Conservation (phyloP, 495 filamentous ascomycete species). For the Rostrohypoxylon terebratum region DNA sequence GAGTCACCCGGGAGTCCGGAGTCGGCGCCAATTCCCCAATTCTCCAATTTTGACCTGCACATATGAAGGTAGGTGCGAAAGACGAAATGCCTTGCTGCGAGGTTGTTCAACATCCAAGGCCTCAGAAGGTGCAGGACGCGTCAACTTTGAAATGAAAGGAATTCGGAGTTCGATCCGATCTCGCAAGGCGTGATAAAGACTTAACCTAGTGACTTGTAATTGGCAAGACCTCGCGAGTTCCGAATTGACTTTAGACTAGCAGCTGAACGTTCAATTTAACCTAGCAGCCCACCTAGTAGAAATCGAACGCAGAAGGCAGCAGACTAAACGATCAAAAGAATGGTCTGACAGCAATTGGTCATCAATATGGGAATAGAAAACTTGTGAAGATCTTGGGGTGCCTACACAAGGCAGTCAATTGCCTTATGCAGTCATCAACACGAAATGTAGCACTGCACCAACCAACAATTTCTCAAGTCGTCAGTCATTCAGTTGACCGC, state of each 20-base stretch:
- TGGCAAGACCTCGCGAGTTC: not conserved
- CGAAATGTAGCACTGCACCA: not conserved
- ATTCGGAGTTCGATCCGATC: constrained; percentile 14
- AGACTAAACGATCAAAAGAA: not conserved
- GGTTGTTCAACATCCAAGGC: not conserved
- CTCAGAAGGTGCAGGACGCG: constrained; percentile 22
- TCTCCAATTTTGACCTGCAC: not conserved
- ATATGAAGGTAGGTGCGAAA: no score
- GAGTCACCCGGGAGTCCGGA: constrained; percentile 36
- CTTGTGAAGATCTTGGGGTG: no score
- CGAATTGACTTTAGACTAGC: constrained; percentile 2
- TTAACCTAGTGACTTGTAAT: not conserved
- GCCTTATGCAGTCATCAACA: constrained; percentile 19
- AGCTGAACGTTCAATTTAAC: not conserved
- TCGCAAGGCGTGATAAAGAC: constrained; percentile 19
- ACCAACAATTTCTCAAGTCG: not conserved
- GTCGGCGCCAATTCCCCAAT: not conserved
- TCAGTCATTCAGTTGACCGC: not conserved
- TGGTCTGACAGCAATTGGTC: not conserved
- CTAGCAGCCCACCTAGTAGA: constrained; percentile 10
- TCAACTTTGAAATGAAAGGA: constrained; percentile 4
- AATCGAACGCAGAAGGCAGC: constrained; percentile 5
- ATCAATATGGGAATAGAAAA: not conserved
- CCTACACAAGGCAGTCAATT: not conserved
- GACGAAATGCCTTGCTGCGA: not conserved